phyloP scores from a whole-genome alignment of 805 yeast genomes.

The Ogataea pini region DNA sequence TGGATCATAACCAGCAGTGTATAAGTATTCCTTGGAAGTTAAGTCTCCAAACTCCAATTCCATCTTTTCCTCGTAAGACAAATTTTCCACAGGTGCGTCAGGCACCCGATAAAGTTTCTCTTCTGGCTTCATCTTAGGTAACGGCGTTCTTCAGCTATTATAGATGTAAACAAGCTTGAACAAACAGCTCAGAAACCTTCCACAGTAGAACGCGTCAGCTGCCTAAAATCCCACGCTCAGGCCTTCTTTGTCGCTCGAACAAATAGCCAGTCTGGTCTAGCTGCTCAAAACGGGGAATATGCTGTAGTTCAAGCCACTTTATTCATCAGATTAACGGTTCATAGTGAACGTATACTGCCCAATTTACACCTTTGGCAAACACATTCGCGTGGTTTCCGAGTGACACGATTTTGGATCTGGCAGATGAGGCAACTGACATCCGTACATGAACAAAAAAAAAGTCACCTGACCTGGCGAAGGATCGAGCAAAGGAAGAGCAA shows the following conservation, averaged over 20 bases:
- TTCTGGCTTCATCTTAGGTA: slow-evolving; percentile 3
- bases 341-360: not conserved
- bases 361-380: slow-evolving; percentile 1
- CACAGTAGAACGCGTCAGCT: slow-evolving; percentile 1
- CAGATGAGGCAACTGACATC: not conserved
- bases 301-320: not conserved
- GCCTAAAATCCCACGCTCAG: not conserved
- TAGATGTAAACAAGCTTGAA: slow-evolving; percentile 5
- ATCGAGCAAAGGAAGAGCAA: no score
- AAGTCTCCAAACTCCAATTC: slow-evolving; percentile 75
- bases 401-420: slow-evolving; percentile 4
- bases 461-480: not conserved
- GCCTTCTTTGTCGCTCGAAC: not conserved
- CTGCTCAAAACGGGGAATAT: not conserved
- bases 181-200: not conserved
- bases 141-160: not conserved
- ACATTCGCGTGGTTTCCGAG: slow-evolving; percentile 8
- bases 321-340: not conserved
- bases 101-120: slow-evolving; percentile 30
- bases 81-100: slow-evolving; percentile 33
- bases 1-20: slow-evolving; percentile 57
- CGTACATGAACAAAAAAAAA: not conserved
- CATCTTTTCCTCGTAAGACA: slow-evolving; percentile 37
- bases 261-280: not conserved
- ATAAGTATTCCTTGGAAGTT: slow-evolving; percentile 63